A percentile compares a stretch with the other conserved stretches of the same genome.
These are phyloP conservation scores for Boletus holoroseus DNA, from an alignment of 1,284 basidiomycete genomes.

Conservation along the genomic window DNA sequence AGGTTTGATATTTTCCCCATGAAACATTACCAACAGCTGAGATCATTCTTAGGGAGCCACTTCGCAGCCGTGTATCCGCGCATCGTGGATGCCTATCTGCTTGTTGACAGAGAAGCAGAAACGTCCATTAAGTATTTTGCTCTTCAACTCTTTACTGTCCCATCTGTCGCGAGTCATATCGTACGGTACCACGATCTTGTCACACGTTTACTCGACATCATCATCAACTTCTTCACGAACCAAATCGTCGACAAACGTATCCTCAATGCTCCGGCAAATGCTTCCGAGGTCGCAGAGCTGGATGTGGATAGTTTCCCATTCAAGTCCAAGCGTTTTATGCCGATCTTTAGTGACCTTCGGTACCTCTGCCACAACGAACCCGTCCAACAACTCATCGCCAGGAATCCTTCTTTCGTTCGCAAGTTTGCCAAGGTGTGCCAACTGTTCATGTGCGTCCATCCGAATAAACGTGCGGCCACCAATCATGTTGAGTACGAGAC, in stretches of 20 bases:
- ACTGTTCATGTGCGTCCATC: constrained; percentile 87
- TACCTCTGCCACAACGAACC: constrained; percentile 72
- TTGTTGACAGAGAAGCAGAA: constrained; percentile 88
- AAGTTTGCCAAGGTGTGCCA: constrained; percentile 64
- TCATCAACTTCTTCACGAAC: constrained; percentile 85
- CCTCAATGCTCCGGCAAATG: constrained; percentile 38
- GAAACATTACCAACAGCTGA: constrained; percentile 3
- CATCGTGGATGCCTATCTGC: constrained; percentile 86
- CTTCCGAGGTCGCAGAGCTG: constrained; percentile 37
- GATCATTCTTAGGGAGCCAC: constrained; percentile 55
- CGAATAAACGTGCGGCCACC: constrained; percentile 76
- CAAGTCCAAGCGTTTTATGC: constrained; percentile 91
- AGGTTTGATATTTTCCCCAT: constrained; percentile 42
- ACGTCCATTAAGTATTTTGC: constrained; percentile 90
- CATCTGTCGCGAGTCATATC: constrained; percentile 75
- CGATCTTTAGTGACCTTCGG: constrained; percentile 80
- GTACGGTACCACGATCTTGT: constrained; percentile 73
- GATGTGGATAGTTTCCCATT: constrained; percentile 83
- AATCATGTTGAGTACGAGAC: constrained; percentile 91
- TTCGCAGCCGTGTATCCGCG: constrained; percentile 82
- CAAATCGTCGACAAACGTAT: constrained; percentile 70
- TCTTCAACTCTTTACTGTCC: constrained; percentile 85
- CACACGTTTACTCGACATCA: constrained; percentile 71
- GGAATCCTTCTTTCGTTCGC: constrained; percentile 48
- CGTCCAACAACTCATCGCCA: constrained; percentile 72